phyloP scores from a whole-genome alignment of 2,329 filamentous ascomycete species.

The Talaromyces sp. region DNA sequence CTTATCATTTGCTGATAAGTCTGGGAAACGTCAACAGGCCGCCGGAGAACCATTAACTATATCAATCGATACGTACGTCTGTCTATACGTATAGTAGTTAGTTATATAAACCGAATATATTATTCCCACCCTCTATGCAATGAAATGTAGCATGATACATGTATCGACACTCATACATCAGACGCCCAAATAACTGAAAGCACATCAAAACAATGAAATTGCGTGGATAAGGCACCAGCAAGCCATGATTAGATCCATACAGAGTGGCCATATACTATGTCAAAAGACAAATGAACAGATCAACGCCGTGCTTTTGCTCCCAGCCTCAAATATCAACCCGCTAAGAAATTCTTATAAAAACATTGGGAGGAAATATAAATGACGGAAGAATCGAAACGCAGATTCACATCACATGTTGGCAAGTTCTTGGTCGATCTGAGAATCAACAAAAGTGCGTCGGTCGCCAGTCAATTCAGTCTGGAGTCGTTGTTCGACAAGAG shows the following conservation, averaged over 20 bases:
- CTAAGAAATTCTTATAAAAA: slow-evolving; percentile 9
- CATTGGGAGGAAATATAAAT: slow-evolving; percentile 4
- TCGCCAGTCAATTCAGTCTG: slow-evolving; percentile 87
- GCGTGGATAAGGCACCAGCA: slow-evolving; percentile 13
- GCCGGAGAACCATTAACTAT: background rate
- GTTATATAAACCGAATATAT: slow-evolving; percentile 7
- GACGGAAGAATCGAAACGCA: background rate
- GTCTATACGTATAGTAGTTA: too few species aligned
- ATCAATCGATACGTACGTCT: background rate
- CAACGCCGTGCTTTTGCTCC: slow-evolving; percentile 18
- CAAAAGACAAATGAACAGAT: slow-evolving; percentile 1
- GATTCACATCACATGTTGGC: slow-evolving; percentile 72
- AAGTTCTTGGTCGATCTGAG: slow-evolving; percentile 88
- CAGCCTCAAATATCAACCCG: slow-evolving; percentile 8
- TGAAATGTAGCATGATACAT: slow-evolving; percentile 14
- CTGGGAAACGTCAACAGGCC: background rate
- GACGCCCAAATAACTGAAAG: slow-evolving; percentile 2
- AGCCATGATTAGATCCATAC: slow-evolving; percentile 19
- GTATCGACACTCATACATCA: slow-evolving; percentile 8
- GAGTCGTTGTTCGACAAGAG: slow-evolving; percentile 86
- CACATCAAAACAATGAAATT: background rate
- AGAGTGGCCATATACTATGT: slow-evolving; percentile 11
- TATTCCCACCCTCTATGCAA: slow-evolving; percentile 8
- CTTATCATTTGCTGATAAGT: slow-evolving; percentile 5
- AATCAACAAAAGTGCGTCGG: slow-evolving; percentile 83